Evolutionary conservation across 805 yeast genomes (phyloP), one percentile per base, ranked within the genome.

Genomic region (Saturnispora besseyi): DNA sequence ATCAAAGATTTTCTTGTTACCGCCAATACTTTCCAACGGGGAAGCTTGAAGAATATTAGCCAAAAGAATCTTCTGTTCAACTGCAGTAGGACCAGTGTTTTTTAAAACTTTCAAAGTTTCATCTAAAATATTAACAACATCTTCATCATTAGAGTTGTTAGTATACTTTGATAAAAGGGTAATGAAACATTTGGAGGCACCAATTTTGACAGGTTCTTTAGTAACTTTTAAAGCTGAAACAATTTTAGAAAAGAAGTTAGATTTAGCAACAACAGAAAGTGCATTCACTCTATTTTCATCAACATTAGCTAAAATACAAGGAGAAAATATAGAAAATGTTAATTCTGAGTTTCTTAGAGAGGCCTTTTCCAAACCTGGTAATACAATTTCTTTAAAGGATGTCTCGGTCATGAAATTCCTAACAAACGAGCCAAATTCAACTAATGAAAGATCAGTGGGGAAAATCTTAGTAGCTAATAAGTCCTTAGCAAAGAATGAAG

Each of bases 301-400:
- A 46, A 72, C 30, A 7, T 65, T 53, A 2, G 40, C 36, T 28
- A 83, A 69, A 8, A 88, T 59, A 10, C 73, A 70, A 3, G 81
- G 76, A 2, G 84, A 62, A n/a, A 82, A 61, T 18, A 59, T 55
- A n/a, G 73, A 74, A 50, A 87, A 76, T 0, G 87, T 77, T 36
- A 70, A 64, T 59, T 88, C 96, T 0, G 96, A 83, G 2, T 95
- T 79, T 63, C 96, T 77, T 55, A 90, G 70, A 45, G 84, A 71
- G 1, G 90, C 77, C 61, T 84, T 87, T 58, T 86, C 90, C 45
- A 90, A 58, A 18, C 76, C 73, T 2, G 95, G 87, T 4, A 60
- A 8, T 6, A 63, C 12, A 3, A 53, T 22, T 5, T 49, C 47
- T 13, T 38, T 45, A 34, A 57, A 51, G 7, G 59, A 56, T 10